Evolutionary conservation across 2,329 filamentous ascomycete species (phyloP).

Genomic region (Lasiodiplodia gonubiensis): DNA sequence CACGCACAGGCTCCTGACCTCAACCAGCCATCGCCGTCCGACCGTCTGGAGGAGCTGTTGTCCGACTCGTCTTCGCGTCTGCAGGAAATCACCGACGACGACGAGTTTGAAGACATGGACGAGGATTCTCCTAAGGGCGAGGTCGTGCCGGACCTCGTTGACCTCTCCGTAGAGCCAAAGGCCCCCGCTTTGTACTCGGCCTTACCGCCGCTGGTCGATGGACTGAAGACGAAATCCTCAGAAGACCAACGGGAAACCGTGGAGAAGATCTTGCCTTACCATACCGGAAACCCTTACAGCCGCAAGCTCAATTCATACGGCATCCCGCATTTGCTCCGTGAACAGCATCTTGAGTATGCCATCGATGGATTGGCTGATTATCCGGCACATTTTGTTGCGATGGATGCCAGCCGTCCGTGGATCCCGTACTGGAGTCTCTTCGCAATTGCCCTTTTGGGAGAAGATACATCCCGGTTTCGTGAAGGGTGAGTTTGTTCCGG

Average conservation of each 20-base stretch:
- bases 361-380: constrained; percentile 62
- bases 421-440: constrained; percentile 90
- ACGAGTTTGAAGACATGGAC: constrained; percentile 47
- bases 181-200: constrained; percentile 38
- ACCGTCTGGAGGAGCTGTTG: constrained; percentile 25
- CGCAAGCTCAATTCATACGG: constrained; percentile 70
- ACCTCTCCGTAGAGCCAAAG: constrained; percentile 35
- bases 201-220: constrained; percentile 66
- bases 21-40: constrained; percentile 30
- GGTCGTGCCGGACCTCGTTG: constrained; percentile 10
- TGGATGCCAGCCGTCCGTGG: constrained; percentile 92
- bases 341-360: constrained; percentile 66
- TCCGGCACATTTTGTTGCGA: constrained; percentile 71
- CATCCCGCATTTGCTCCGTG: constrained; percentile 74
- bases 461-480: constrained; percentile 58
- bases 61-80: constrained; percentile 34
- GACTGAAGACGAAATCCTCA: constrained; percentile 71
- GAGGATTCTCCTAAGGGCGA: constrained; percentile 19
- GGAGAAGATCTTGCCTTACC: constrained; percentile 70
- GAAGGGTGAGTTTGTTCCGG: constrained; percentile 56
- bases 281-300: constrained; percentile 61
- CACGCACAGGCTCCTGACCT: constrained; percentile 33
- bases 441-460: constrained; percentile 73
- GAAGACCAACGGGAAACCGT: constrained; percentile 71
- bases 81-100: constrained; percentile 45